A percentile compares a stretch with the other conserved stretches of the same genome.
These are phyloP conservation scores for Bjerkandera adusta DNA, from an alignment of 1,284 basidiomycete species.

Conservation along the genomic window DNA sequence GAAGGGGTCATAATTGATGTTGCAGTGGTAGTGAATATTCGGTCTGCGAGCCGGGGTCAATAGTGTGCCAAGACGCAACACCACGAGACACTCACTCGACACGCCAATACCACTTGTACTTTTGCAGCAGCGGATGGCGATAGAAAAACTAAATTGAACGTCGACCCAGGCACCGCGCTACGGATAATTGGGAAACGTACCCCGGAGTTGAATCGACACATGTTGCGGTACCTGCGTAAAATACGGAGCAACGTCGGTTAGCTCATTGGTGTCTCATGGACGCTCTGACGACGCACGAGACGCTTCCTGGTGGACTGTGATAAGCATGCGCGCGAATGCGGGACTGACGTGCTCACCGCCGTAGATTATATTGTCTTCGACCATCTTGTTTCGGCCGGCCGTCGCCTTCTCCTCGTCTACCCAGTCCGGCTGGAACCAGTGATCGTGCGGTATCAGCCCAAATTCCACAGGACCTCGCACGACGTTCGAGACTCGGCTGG, in stretches of 20 bases:
- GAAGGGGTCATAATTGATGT: slow-evolving; percentile 74
- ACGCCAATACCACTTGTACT: slow-evolving; percentile 32
- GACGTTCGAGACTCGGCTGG: slow-evolving; percentile 41
- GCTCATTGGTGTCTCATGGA: background rate
- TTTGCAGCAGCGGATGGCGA: slow-evolving; percentile 51
- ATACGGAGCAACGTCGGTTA: background rate
- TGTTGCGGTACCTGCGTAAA: slow-evolving; percentile 36
- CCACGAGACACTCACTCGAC: slow-evolving; percentile 33
- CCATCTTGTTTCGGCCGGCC: slow-evolving; percentile 56
- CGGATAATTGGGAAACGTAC: slow-evolving; percentile 37
- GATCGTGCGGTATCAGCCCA: slow-evolving; percentile 45
- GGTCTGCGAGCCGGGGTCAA: slow-evolving; percentile 36
- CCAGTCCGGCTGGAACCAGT: slow-evolving; percentile 60
- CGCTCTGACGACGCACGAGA: slow-evolving; percentile 15
- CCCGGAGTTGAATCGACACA: slow-evolving; percentile 67
- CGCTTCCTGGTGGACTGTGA: slow-evolving; percentile 17
- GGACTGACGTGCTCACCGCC: slow-evolving; percentile 36
- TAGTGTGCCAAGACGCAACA: too few species aligned
- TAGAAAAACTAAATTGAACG: slow-evolving; percentile 48
- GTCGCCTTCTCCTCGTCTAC: slow-evolving; percentile 68
- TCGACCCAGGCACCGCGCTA: slow-evolving; percentile 17
- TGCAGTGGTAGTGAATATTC: slow-evolving; percentile 44
- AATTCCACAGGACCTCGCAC: slow-evolving; percentile 40
- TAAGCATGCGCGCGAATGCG: slow-evolving; percentile 13
- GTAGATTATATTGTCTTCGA: slow-evolving; percentile 59